These are phyloP conservation scores for Quercus lobata DNA, from an alignment of 331 rosid species.

Conservation along the genomic window DNA sequence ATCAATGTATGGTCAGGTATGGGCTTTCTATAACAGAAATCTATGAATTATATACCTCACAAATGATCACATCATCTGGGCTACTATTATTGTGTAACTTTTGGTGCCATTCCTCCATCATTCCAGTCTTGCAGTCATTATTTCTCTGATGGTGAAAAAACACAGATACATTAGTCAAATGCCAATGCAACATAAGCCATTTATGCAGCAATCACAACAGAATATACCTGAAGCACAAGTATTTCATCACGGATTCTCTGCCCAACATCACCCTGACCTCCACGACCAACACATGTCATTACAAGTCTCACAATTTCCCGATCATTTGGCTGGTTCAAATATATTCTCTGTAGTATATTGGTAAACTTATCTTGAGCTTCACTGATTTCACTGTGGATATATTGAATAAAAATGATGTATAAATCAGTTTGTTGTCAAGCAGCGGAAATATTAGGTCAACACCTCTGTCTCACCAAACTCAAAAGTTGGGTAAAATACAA, in stretches of 20 bases:
- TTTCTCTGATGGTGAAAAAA: conserved; percentile 25
- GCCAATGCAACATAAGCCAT: background rate
- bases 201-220: background rate
- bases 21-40: background rate
- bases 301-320: conserved; percentile 30
- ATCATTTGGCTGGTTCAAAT: conserved; percentile 26
- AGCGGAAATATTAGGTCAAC: background rate
- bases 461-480: background rate
- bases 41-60: conserved; percentile 24
- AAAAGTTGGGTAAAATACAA: background rate
- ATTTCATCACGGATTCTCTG: conserved; percentile 42
- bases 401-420: background rate
- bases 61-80: conserved; percentile 38
- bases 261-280: conserved; percentile 35
- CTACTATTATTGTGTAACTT: conserved; percentile 39
- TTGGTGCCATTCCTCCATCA: conserved; percentile 49
- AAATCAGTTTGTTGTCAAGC: background rate
- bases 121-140: conserved; percentile 27
- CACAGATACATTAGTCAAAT: background rate
- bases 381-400: conserved; percentile 36
- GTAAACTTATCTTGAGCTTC: conserved; percentile 36
- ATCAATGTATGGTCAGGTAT: background rate
- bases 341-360: conserved; percentile 19
- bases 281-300: conserved; percentile 36
- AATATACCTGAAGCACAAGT: conserved; percentile 32